Evolutionary conservation across 2,329 filamentous ascomycete genomes (phyloP).

Genomic region (Cladophialophora immunda): DNA sequence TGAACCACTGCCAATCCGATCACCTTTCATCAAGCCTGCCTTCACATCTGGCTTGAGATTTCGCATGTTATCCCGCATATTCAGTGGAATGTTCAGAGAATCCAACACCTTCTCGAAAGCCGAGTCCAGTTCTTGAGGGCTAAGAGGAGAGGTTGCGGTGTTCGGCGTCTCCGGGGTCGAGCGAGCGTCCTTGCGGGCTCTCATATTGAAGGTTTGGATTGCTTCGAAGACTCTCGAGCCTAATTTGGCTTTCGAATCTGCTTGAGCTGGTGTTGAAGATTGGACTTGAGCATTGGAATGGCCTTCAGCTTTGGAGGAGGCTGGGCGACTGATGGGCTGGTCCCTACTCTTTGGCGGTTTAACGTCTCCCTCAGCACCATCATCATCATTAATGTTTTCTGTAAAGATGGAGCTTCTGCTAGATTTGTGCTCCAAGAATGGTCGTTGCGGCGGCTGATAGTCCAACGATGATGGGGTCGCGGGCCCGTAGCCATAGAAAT

Average conservation of each 20-base stretch:
- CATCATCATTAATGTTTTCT: conserved; percentile 43
- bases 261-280: conserved; percentile 28
- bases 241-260: conserved; percentile 36
- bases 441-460: conserved; percentile 53
- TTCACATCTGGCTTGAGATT: conserved; percentile 89
- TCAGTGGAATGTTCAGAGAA: conserved; percentile 89
- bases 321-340: conserved; percentile 25
- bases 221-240: conserved; percentile 40
- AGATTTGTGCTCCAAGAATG: conserved; percentile 42
- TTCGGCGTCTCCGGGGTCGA: conserved; percentile 14
- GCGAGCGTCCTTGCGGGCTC: conserved; percentile 24
- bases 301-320: conserved; percentile 21
- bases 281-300: conserved; percentile 22
- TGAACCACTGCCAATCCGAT: conserved; percentile 73
- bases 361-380: conserved; percentile 39
- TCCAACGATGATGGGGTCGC: conserved; percentile 49
- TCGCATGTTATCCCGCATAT: conserved; percentile 94
- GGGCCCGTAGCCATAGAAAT: conserved; percentile 64
- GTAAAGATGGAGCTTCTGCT: conserved; percentile 43
- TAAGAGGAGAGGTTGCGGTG: conserved; percentile 25
- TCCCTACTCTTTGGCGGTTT: conserved; percentile 34
- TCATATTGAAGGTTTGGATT: conserved; percentile 39
- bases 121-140: conserved; percentile 40
- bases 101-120: conserved; percentile 65
- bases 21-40: conserved; percentile 91